These are phyloP conservation scores for Macadamia tetraphylla DNA, from an alignment of 164 flowering plant species.

Conservation along the genomic window DNA sequence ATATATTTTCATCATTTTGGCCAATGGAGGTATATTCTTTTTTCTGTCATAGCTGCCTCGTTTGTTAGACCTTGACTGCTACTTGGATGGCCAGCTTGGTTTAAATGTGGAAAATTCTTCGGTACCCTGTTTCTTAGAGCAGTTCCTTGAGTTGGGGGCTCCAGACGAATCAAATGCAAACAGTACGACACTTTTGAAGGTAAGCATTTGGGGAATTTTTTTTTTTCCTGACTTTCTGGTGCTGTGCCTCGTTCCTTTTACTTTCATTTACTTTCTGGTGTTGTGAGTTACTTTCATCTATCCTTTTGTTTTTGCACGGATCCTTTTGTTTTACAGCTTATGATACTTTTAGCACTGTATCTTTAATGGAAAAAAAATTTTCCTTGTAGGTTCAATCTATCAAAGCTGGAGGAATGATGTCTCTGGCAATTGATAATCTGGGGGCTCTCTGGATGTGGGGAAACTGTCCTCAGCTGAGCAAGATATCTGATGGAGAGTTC, in stretches of 20 bases:
- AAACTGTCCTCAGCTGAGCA: slow-evolving; percentile 46
- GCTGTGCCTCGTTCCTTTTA: no score
- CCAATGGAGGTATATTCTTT: not conserved
- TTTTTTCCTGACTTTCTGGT: no score
- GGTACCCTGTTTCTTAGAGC: slow-evolving; percentile 49
- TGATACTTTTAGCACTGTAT: no score
- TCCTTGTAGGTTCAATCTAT: slow-evolving; percentile 48
- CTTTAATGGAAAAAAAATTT: not conserved
- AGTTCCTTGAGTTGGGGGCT: slow-evolving; percentile 42
- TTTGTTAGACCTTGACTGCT: slow-evolving; percentile 39
- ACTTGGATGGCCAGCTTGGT: slow-evolving; percentile 89
- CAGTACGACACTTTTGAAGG: slow-evolving; percentile 47
- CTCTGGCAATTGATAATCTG: slow-evolving; percentile 71
- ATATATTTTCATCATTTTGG: slow-evolving; percentile 4
- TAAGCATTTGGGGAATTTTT: slow-evolving; percentile 13
- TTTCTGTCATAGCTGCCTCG: slow-evolving; percentile 5
- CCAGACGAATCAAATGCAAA: slow-evolving; percentile 33
- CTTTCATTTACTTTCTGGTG: no score
- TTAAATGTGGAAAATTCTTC: slow-evolving; percentile 40
- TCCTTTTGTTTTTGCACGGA: no score
- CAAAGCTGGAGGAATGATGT: slow-evolving; percentile 91
- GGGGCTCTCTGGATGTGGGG: slow-evolving; percentile 98
- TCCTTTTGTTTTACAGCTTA: not conserved
- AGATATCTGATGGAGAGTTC: slow-evolving; percentile 28
- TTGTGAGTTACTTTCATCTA: no score